Base-by-base conservation (phyloP, 2,329 filamentous ascomycete genomes). In the Phaeophleospora eucalypticola region DNA sequence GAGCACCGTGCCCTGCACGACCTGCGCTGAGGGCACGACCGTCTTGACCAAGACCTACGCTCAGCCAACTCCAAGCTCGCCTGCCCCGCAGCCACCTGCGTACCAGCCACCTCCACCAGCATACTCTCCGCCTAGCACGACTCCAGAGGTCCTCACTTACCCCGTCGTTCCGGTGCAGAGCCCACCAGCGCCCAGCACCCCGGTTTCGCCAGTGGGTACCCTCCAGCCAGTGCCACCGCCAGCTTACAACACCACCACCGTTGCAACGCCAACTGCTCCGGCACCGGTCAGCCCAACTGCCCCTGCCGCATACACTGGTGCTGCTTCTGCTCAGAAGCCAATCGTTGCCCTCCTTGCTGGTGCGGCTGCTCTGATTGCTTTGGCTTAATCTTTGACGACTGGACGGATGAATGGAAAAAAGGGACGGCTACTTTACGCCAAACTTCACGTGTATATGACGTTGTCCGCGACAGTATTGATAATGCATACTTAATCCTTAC, bases 291-390 rank as follows among this genome's bases (percentile, higher is more conserved):
- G 37, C 10, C 21, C 33, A 3, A 42, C 34, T 16, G 9, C 12
- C 7, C 45, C 45, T 4, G 36, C 32, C 4, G 12, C 35, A 2
- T 50, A 45, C 44, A 48, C 44, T 16, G 51, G 47, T 32, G 45
- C 47, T 3, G 47, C 43, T 12, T 41, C 41, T 36, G 44, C 38
- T 24, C 33, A 44, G 14, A 53, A 53, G 47, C 47, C 47, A 32
- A 18, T 45, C 17, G 40, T 50, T 20, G 51, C 41, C 18, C 20
- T 50, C 27, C 17, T 53, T 19, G 51, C 51, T 7, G 51, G 44
- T 46, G 41, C 40, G n/a, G 51, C 45, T n/a, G 49, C 46, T 21
- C 17, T 50, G 4, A 41, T 48, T 27, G 47, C 41, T 36, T 34
- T 51, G 27, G 49, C 34, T 24, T 48, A 47, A 45, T n/a, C n/a